A percentile compares a stretch with the other conserved stretches of the same genome.
phyloP scores from a whole-genome alignment of 2,329 filamentous ascomycete genomes.

The Aspergillus quadrilineatus region DNA sequence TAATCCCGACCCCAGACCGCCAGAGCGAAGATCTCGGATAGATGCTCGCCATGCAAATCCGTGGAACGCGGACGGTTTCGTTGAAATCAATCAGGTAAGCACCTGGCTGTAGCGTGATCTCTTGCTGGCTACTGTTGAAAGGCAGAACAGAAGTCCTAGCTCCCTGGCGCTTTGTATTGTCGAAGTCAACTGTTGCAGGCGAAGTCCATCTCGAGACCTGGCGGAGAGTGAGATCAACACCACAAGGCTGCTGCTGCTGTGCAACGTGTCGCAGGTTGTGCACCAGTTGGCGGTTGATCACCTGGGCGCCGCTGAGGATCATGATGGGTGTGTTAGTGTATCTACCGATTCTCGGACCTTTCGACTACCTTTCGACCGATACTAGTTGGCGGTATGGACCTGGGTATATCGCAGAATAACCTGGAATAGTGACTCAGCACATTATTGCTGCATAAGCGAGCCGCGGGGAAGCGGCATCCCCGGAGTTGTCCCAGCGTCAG shows the following conservation, averaged over 20 bases:
- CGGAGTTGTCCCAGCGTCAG: slow-evolving; percentile 2
- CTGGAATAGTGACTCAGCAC: slow-evolving; percentile 1
- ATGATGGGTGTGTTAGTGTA: neutral
- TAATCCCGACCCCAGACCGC: slow-evolving; percentile 39
- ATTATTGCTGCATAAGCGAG: slow-evolving; percentile 1
- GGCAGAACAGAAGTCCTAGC: slow-evolving; percentile 17
- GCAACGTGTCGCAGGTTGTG: slow-evolving; percentile 3
- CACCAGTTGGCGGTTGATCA: slow-evolving; percentile 7
- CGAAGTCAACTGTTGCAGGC: slow-evolving; percentile 30
- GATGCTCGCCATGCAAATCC: slow-evolving; percentile 41
- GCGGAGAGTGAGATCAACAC: slow-evolving; percentile 31
- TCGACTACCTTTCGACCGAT: too few species aligned
- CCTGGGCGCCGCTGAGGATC: slow-evolving; percentile 11
- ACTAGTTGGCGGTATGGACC: neutral
- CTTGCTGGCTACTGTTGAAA: slow-evolving; percentile 15
- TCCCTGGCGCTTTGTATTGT: slow-evolving; percentile 27
- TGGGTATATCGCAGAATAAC: neutral
- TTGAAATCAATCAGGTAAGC: slow-evolving; percentile 40
- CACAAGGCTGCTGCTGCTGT: slow-evolving; percentile 33
- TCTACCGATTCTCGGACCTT: slow-evolving; percentile 1
- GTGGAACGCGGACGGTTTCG: slow-evolving; percentile 41
- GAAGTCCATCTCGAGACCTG: slow-evolving; percentile 30
- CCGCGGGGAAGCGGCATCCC: slow-evolving; percentile 19
- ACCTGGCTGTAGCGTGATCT: slow-evolving; percentile 28
- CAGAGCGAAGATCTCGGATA: slow-evolving; percentile 43